Evolutionary conservation across 345 rosid species (phyloP).

Genomic region (Anastatica hierochuntica): DNA sequence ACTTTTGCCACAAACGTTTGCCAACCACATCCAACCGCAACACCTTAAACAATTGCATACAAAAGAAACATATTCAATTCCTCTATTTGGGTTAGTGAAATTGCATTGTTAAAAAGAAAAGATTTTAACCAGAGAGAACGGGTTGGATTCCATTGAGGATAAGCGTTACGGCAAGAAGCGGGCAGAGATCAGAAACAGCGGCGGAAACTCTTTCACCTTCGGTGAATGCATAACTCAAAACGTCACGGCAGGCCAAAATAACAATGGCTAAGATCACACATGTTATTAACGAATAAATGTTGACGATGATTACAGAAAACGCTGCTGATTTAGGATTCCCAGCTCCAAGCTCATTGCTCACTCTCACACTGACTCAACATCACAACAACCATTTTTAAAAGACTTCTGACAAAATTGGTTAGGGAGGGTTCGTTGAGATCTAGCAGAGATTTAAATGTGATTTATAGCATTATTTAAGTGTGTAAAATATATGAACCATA

Average conservation of each 20-base stretch:
- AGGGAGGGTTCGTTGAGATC: no score
- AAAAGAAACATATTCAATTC: background rate
- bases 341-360: constrained; percentile 76
- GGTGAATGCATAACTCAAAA: constrained; percentile 55
- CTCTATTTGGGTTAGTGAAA: background rate
- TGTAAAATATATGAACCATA: no score
- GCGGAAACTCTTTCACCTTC: constrained; percentile 47
- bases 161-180: constrained; percentile 51
- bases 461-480: no score
- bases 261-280: constrained; percentile 28
- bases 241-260: constrained; percentile 30
- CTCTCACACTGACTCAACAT: constrained; percentile 47
- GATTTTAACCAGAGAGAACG: constrained; percentile 50
- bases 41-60: constrained; percentile 26
- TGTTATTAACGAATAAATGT: constrained; percentile 32
- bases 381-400: background rate
- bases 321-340: constrained; percentile 58
- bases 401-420: no score
- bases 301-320: constrained; percentile 50
- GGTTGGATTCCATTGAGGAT: constrained; percentile 67
- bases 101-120: no score
- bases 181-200: constrained; percentile 63
- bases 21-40: constrained; percentile 88
- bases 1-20: constrained; percentile 65
- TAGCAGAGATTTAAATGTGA: no score